These are phyloP conservation scores for Amanita polypyramis DNA, from an alignment of 768 basidiomycete species.

Conservation along the genomic window DNA sequence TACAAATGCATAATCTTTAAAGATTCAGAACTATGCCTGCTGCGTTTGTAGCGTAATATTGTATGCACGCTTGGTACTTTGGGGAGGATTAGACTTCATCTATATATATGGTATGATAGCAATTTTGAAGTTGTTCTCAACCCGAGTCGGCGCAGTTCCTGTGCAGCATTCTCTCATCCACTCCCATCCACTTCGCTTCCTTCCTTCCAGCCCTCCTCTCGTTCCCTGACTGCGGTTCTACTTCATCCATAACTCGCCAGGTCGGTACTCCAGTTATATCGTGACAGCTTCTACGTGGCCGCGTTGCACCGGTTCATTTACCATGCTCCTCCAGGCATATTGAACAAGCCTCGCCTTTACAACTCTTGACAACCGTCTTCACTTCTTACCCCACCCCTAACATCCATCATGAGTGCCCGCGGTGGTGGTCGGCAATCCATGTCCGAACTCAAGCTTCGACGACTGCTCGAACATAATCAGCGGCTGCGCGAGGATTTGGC, in stretches of 20 bases:
- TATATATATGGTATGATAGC: background rate
- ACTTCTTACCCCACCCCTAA: background rate
- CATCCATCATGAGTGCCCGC: constrained; percentile 43
- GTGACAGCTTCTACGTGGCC: background rate
- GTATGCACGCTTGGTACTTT: too few relatives aligned
- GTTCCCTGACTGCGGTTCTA: background rate
- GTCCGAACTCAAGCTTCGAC: constrained; percentile 94
- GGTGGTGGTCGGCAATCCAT: constrained; percentile 73
- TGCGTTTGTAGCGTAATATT: background rate
- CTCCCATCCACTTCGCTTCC: background rate
- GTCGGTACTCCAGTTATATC: background rate
- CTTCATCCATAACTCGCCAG: background rate
- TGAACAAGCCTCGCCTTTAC: background rate
- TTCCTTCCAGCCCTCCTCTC: background rate
- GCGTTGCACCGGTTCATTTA: background rate
- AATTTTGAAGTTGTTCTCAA: background rate
- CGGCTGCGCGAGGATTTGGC: constrained; percentile 85
- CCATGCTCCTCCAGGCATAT: background rate
- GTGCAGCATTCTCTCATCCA: background rate
- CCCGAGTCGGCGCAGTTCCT: background rate
- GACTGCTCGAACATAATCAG: constrained; percentile 91
- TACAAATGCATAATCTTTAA: background rate
- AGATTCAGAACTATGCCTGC: background rate
- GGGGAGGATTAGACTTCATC: background rate
- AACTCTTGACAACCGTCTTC: background rate